Base-by-base conservation (phyloP, 805 yeast genomes). In the Yamadazyma nakazawae region DNA sequence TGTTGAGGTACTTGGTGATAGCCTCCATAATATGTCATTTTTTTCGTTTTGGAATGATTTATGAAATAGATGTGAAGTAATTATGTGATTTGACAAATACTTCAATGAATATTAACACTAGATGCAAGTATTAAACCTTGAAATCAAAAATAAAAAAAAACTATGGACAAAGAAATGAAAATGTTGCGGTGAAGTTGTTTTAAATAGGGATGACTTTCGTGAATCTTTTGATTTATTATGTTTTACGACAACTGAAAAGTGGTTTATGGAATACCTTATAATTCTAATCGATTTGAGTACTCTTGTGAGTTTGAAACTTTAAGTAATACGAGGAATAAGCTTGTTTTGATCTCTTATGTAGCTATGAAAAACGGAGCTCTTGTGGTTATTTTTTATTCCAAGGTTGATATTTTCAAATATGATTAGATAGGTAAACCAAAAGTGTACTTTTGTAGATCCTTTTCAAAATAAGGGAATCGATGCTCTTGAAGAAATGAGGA, bases 1-100 rank as follows among this genome's bases (percentile, higher is more conserved):
- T 63, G 72, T 47, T 68, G 75, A 43, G 73, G 66, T 14, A 62
- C 67, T 51, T 65, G 75, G 54, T 62, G 75, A 54, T 63, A 71
- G 13, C 69, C 70, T 42, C 69, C 71, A 55, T 69, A 71, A 60
- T 69, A 71, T 36, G 75, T 62, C 76, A 72, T 71, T 38, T 30
- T 30, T 49, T 42, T 13, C 28, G 17, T 18, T 32, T 37, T 43
- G 5, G 46, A 21, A 43, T 26, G 14, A 19, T 4, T 21, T 25
- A 43, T 26, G 41, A 36, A 36, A 36, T 43, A 21, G 37, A 36
- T 18, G 6, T 19, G 9, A 32, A 21, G 24, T 21, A 7, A 21
- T 21, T 5, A 21, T 7, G 24, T 21, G 24, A 21, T 21, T 21
- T 21, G 6, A 21, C 24, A 13, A 12, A 12, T 28, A 13, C 10